Conservation (phyloP, 768 basidiomycete genomes). For the Agaricus blazei region DNA sequence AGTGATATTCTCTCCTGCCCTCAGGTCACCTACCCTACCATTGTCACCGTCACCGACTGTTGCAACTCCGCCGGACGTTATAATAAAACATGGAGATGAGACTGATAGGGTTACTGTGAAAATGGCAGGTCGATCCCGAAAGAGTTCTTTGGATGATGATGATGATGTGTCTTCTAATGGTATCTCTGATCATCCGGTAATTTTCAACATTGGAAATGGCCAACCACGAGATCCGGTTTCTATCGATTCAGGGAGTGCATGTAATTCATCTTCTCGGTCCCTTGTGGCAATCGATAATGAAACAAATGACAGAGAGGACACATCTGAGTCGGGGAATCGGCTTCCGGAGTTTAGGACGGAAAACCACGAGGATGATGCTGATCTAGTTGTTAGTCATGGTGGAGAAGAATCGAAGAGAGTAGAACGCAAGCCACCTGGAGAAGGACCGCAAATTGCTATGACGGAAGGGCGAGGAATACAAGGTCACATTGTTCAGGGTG, state of each 20-base stretch:
- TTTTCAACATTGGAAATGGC: neutral
- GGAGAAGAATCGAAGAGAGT: neutral
- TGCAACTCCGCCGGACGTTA: neutral
- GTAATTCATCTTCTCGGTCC: neutral
- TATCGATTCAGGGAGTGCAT: neutral
- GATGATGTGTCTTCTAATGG: neutral
- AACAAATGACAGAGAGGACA: neutral
- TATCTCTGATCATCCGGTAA: neutral
- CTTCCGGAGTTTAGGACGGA: neutral
- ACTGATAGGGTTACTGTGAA: neutral
- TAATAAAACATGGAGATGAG: neutral
- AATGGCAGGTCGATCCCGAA: neutral
- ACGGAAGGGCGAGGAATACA: slow-evolving; percentile 6
- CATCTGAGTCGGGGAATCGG: no score
- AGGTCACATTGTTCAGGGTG: neutral
- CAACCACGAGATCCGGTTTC: neutral
- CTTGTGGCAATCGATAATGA: neutral
- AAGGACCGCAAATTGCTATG: slow-evolving; percentile 7
- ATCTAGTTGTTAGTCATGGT: neutral
- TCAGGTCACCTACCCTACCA: neutral
- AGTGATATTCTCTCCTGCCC: slow-evolving; percentile 21
- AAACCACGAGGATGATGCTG: neutral
- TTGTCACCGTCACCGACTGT: neutral
- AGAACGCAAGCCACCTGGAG: neutral
- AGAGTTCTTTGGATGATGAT: neutral